Evolutionary conservation across 306 rosid genomes (phyloP), one percentile per base, ranked within the genome.

Genomic region (Arachis hypogaea): DNA sequence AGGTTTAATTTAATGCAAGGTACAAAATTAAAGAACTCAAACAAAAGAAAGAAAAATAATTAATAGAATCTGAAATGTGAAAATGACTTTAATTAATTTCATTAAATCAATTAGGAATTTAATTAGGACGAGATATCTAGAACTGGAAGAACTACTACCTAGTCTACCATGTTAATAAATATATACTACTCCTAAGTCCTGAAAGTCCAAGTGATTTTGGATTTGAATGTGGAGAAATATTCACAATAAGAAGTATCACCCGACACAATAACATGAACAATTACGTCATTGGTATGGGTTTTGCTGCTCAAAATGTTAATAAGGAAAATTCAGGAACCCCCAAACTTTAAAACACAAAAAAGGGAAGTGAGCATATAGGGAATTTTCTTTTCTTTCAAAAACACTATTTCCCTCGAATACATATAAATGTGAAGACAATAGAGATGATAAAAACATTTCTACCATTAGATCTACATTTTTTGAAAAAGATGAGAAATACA

Each of bases 211-310:
- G 28, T 22, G 28, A 40, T 58, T 69, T 71, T 30, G 6, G 72
- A 36, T 36, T 7, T 56, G 68, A 77, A 56, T 57, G 65, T 8
- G 36, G 49, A 50, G 61, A 67, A 1, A 22, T 22, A 66, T 2
- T 43, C 38, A 61, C 50, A 60, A 72, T 33, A 68, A 67, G 72
- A 52, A 64, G 71, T 62, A 82, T 68, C 79, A 79, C 30, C 73
- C 69, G 84, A 79, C 84, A 83, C 9, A 68, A 80, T 77, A 80
- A 83, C 60, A 73, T 69, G 82, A 83, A 59, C 61, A 11, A 68
- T 58, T 58, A 68, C 58, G 7, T 50, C 28, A 22, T 22, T 78
- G 81, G 83, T 46, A 80, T 83, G 82, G 84, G 79, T 59, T 16
- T 16, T 76, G 80, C 75, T 82, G 81, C 83, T 78, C 75, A 78